Base-by-base conservation (phyloP, 2,329 filamentous ascomycete species). In the Xenoacremonium recifei region DNA sequence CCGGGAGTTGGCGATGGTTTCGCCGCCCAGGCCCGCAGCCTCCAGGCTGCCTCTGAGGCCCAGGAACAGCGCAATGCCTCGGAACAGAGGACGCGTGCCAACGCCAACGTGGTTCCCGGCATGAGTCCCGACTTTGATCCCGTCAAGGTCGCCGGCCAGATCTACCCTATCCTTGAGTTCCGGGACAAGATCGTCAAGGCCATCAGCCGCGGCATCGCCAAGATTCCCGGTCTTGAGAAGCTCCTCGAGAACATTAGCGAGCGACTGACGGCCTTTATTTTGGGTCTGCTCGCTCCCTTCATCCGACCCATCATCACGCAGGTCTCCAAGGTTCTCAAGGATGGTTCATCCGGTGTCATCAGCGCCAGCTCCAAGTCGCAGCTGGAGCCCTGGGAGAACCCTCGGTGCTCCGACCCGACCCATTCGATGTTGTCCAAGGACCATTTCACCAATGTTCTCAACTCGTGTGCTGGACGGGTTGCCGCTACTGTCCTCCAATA, bases 171-270 rank as follows among this genome's bases (percentile, higher is more conserved):
- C 46, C 77, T 99, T 0, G 79, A 88, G 46, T 99, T 97, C 73
- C 81, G 92, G 45, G 93, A 99, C 71, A 93, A 86, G 59, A 90
- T 99, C 40, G 91, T 96, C 37, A 89, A 89, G 54, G 80, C 84
- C 30, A 90, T 99, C 64, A 89, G 83, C 59, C 79, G 82, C 29
- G 85, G 90, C 39, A 89, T 97, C 52, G 83, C 90, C 56, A 96
- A 95, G 71, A 86, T 99, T 29, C 93, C 93, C 0, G 92, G 92
- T 1, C 75, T 99, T 4, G 89, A 96, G 67, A 77, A 84, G 47
- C 73, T 96, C n/a, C 82, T 97, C 17, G 92, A 97, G 50, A 92
- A 89, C 56, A 95, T 99, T 57, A 89, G 87, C 42, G 93, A 99
- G 69, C 92, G 87, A 2, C 74, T 99, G 30, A 96, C 92, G 0